Base-by-base conservation (phyloP, 257 asterid genomes). In the Coffea canephora region DNA sequence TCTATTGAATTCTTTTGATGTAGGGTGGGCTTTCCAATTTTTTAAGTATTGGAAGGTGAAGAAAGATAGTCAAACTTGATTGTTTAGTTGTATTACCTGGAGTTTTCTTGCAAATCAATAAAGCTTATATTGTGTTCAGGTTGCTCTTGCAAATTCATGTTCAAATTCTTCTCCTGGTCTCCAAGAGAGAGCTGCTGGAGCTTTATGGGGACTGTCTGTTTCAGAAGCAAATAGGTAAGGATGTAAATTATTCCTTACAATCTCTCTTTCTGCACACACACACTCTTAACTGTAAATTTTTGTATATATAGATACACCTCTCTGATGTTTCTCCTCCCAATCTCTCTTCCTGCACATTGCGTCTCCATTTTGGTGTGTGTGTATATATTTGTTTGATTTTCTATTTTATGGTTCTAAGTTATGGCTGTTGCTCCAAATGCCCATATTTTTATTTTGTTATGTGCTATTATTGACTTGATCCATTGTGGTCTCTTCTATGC, bases 161-260 rank as follows among this genome's bases (percentile, higher is more conserved):
- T 61, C 90, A 73, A 87, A 84, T 85, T 83, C 90, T 19, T 80
- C 88, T 74, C 88, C 88, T n/a, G 82, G 87, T 62, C 88, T 87
- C 77, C 90, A 87, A 45, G 88, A 87, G 86, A 85, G 90, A 82
- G 90, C 90, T 72, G 90, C 88, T 62, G 90, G 90, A 80, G 90
- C 90, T 67, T 82, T 87, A 68, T 87, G 90, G 90, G 90, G 90
- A 18, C 76, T 87, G 78, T 87, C 90, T 59, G 88, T 87, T 62
- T 87, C 90, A 71, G 90, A 95, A 92, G 86, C 96, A 76, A 95
- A 95, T 85, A 95, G 98, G 99, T 92, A 77, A 27, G 68, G n/a
- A 36, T 1, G 41, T n/a, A 48, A 11, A 68, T 50, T 75, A 46
- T 9, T 31, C 70, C 18, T 65, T 43, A 19, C 21, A 65, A 11